Evolutionary conservation across 306 rosid genomes (phyloP).

Genomic region (Trifolium fragiferum): DNA sequence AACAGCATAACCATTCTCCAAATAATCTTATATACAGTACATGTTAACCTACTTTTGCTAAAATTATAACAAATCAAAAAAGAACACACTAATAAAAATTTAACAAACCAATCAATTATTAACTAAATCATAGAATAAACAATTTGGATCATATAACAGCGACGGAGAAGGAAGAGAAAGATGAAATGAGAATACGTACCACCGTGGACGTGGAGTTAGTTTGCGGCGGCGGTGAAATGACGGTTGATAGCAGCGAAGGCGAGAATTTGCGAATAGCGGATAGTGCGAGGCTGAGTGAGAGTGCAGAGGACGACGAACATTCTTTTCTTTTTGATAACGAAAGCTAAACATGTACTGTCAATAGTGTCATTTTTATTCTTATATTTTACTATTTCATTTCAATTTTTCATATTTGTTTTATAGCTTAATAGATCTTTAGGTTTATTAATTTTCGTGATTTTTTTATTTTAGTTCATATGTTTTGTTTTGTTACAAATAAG

Average conservation of each 20-base stretch:
- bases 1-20: neutral
- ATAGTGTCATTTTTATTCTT: neutral
- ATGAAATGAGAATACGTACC: neutral
- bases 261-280: neutral
- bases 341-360: neutral
- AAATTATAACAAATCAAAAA: conserved; percentile 3
- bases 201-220: neutral
- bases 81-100: no score
- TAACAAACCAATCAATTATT: neutral
- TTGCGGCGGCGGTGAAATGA: neutral
- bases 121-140: neutral
- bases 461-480: no score
- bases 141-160: neutral
- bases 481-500: no score
- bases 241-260: neutral
- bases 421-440: no score
- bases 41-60: no score
- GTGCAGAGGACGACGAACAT: neutral
- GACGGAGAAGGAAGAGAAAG: neutral
- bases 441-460: no score
- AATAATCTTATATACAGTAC: neutral
- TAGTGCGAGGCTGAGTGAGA: neutral
- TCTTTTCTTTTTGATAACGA: neutral
- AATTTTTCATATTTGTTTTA: neutral
- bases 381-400: neutral